Percentiles rank a stretch among this genome's conserved stretches.
phyloP scores from a whole-genome alignment of 1,139 yeast species.

The Debaryomyces nepalensis region DNA sequence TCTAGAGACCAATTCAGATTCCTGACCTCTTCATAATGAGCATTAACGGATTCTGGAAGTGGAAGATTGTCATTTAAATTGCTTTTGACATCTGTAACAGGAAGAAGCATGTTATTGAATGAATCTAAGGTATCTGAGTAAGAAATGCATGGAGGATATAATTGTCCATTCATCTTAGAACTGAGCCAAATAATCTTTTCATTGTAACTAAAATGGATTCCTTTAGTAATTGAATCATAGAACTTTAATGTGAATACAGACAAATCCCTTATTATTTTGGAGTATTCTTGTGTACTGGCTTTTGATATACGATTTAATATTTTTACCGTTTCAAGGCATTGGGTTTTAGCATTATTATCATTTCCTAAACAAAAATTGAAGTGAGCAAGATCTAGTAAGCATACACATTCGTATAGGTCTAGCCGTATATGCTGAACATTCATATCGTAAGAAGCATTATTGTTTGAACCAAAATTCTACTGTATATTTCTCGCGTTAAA shows the following conservation, averaged over 20 bases:
- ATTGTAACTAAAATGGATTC: slow-evolving; percentile 18
- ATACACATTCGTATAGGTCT: slow-evolving; percentile 2
- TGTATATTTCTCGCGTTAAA: background rate
- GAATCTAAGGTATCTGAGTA: slow-evolving; percentile 25
- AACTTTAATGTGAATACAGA: slow-evolving; percentile 27
- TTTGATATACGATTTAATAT: slow-evolving; percentile 28
- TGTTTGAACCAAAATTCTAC: background rate
- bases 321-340: slow-evolving; percentile 31
- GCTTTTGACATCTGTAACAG: background rate
- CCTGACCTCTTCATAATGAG: slow-evolving; percentile 20
- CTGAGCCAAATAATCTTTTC: slow-evolving; percentile 50
- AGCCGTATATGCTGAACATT: background rate
- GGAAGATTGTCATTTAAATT: slow-evolving; percentile 9
- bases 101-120: slow-evolving; percentile 1
- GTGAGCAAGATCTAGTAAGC: slow-evolving; percentile 20
- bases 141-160: slow-evolving; percentile 42
- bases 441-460: slow-evolving; percentile 1
- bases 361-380: slow-evolving; percentile 23
- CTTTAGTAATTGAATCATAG: slow-evolving; percentile 23
- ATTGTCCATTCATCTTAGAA: slow-evolving; percentile 34
- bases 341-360: slow-evolving; percentile 22
- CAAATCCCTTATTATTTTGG: slow-evolving; percentile 16
- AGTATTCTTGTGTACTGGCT: slow-evolving; percentile 12
- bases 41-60: slow-evolving; percentile 26
- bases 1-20: slow-evolving; percentile 25